Evolutionary conservation across 768 basidiomycete species (phyloP).

Genomic region (Macrolepiota fuliginosa): DNA sequence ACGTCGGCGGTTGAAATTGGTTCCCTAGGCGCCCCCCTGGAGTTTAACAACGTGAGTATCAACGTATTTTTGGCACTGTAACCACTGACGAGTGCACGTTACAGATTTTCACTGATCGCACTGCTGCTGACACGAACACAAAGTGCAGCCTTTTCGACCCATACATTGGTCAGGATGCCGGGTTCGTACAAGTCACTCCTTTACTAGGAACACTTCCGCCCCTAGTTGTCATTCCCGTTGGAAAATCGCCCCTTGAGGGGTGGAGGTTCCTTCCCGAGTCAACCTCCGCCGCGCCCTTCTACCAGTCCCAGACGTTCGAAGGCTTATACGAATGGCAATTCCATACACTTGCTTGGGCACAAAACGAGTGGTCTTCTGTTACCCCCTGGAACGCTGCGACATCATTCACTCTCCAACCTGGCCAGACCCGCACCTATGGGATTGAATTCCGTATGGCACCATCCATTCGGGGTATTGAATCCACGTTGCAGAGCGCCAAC

Average conservation of each 20-base stretch:
- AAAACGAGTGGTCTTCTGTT: constrained; percentile 50
- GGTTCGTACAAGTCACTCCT: constrained; percentile 51
- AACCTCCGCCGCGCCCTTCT: constrained; percentile 41
- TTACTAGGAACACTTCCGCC: constrained; percentile 53
- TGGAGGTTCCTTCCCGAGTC: constrained; percentile 56
- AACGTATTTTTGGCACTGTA: not conserved
- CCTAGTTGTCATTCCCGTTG: constrained; percentile 45
- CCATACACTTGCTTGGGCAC: constrained; percentile 53
- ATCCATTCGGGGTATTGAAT: constrained; percentile 49
- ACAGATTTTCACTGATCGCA: constrained; percentile 55
- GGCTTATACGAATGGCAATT: constrained; percentile 60
- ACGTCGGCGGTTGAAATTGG: constrained; percentile 50
- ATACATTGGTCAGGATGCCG: constrained; percentile 56
- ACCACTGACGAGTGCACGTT: not conserved
- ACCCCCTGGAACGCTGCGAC: constrained; percentile 56
- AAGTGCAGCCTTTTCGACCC: constrained; percentile 56
- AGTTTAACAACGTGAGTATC: constrained; percentile 51
- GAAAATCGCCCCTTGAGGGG: constrained; percentile 50
- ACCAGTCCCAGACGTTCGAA: constrained; percentile 61
- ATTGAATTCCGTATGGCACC: constrained; percentile 48
- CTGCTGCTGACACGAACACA: constrained; percentile 49
- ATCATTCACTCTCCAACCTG: constrained; percentile 42
- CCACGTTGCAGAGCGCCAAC: constrained; percentile 34
- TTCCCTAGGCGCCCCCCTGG: constrained; percentile 48
- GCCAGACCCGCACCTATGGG: constrained; percentile 50